Evolutionary conservation across 495 filamentous ascomycete species (phyloP), one percentile per base, ranked within the genome.

Genomic region (Rhizodiscina lignyota): DNA sequence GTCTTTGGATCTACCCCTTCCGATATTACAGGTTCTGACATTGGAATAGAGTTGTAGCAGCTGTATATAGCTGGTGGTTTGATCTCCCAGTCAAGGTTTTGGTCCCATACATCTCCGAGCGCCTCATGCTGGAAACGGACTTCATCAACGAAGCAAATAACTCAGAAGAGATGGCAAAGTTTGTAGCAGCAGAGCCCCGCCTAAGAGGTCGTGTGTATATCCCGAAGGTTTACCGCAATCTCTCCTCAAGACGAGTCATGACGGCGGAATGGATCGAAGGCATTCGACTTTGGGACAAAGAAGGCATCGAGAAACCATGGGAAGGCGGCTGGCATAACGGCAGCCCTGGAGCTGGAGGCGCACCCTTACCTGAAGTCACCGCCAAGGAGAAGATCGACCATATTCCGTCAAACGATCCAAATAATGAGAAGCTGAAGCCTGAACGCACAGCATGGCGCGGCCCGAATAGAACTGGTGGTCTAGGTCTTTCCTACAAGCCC

Each of bases 221-320:
- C 32, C 87, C 87, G 0, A 68, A 75, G 23, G 77, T 92, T 15
- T 84, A 83, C 52, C 67, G 72, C 8, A 82, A 89, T 32, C 66
- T 94, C 18, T 84, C 73, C 45, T 85, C 81, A 5, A 77, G 64
- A 43, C 70, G 89, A 16, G 76, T 97, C 15, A 77, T 97, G 63
- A 92, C 89, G 2, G 83, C 89, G 1, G 87, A 97, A 50, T 97
- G 89, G 89, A 83, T 97, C 34, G 89, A 97, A 54, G 87, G 87
- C 13, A 70, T 93, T 2, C 67, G 84, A 15, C 63, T 97, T 5
- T 92, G 84, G 79, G 84, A 94, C 41, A 92, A 86, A 44, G 69
- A 78, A 2, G 61, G 75, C 15, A 73, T 94, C 41, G 77, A 68
- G 0, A 60, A 62, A 5, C 60, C 67, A 2, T 94, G 89, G 85